These are phyloP conservation scores for Panellus pusillus DNA, from an alignment of 768 basidiomycete species.

Conservation along the genomic window DNA sequence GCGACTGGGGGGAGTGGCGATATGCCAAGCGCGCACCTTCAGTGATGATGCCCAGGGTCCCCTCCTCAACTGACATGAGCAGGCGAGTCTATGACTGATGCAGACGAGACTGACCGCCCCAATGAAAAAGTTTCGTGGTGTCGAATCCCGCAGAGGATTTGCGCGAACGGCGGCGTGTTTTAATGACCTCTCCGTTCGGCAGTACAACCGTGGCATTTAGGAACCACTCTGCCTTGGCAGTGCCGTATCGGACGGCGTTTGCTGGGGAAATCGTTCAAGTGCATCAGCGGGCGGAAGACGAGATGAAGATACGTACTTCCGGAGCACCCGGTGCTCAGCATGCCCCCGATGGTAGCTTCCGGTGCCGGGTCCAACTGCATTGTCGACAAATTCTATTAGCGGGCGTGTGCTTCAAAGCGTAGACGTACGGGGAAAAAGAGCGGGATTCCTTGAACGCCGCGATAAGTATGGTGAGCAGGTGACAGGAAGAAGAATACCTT, in stretches of 20 bases:
- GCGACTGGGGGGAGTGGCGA: too few relatives aligned
- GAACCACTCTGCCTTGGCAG: conserved; percentile 90
- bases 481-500: conserved; percentile 45
- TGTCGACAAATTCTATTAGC: neutral
- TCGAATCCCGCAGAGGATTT: conserved; percentile 92
- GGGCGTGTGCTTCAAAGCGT: neutral
- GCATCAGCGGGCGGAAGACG: neutral
- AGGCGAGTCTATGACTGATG: conserved; percentile 35
- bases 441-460: conserved; percentile 60
- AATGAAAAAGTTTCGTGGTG: conserved; percentile 79
- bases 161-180: conserved; percentile 74
- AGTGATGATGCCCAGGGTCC: conserved; percentile 84
- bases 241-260: conserved; percentile 84
- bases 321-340: conserved; percentile 84
- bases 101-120: conserved; percentile 46
- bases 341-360: conserved; percentile 81
- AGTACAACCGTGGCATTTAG: conserved; percentile 90
- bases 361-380: conserved; percentile 63
- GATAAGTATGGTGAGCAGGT: too few relatives aligned
- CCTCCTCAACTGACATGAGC: conserved; percentile 29
- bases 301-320: conserved; percentile 54
- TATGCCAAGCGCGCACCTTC: too few relatives aligned
- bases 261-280: too few relatives aligned
- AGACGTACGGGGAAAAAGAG: conserved; percentile 79
- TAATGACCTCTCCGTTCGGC: conserved; percentile 86